Conservation (phyloP, 805 yeast genomes). For the Monosporozyma aerobia region DNA sequence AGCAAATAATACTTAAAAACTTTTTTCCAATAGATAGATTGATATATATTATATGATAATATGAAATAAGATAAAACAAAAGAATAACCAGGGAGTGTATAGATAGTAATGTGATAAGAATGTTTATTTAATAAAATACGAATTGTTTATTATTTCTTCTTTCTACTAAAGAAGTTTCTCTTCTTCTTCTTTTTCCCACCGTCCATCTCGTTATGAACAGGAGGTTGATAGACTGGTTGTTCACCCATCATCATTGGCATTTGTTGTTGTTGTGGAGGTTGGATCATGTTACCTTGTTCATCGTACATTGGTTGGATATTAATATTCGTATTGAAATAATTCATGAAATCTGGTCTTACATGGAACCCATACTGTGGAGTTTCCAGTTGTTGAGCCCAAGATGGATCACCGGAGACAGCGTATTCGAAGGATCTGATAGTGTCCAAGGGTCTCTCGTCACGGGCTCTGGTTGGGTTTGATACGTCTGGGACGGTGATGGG, state of each 20-base stretch:
- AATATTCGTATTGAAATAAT: slow-evolving; percentile 15
- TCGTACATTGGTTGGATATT: slow-evolving; percentile 17
- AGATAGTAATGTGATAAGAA: background rate
- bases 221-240: slow-evolving; percentile 56
- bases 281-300: slow-evolving; percentile 4
- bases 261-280: slow-evolving; percentile 13
- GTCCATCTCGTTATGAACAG: slow-evolving; percentile 29
- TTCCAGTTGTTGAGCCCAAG: slow-evolving; percentile 74
- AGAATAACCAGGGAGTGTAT: background rate
- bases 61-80: no score
- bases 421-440: slow-evolving; percentile 91
- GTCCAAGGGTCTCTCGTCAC: slow-evolving; percentile 95
- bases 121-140: background rate
- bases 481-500: slow-evolving; percentile 72
- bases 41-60: no score
- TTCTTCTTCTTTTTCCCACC: slow-evolving; percentile 53
- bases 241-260: slow-evolving; percentile 32
- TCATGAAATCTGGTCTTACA: slow-evolving; percentile 61
- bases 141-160: slow-evolving; percentile 24
- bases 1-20: no score
- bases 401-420: slow-evolving; percentile 70
- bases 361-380: slow-evolving; percentile 75
- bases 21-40: no score
- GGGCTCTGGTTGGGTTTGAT: slow-evolving; percentile 84
- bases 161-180: slow-evolving; percentile 71